Percentiles rank a stretch among this genome's conserved stretches.
phyloP scores from a whole-genome alignment of 345 rosid genomes.

The Brassica juncea region DNA sequence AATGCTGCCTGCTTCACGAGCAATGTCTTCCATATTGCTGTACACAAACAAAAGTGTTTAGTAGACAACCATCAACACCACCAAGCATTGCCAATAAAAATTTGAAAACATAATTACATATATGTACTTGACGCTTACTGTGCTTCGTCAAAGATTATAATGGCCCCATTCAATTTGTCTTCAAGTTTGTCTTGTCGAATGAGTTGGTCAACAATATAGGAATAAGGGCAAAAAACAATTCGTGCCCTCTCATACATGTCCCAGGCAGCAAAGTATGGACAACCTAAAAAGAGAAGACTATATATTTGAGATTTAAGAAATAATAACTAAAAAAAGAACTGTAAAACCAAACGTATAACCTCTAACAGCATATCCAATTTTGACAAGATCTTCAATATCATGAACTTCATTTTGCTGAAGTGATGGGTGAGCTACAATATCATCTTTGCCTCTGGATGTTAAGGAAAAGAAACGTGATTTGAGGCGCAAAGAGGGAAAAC shows the following conservation, averaged over 20 bases:
- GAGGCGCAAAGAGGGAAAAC: not conserved
- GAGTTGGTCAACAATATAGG: not conserved
- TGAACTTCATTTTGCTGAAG: not conserved
- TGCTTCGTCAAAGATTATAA: not conserved
- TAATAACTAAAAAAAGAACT: not conserved
- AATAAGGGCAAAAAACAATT: not conserved
- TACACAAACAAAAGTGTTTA: slow-evolving; percentile 18
- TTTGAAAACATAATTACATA: not conserved
- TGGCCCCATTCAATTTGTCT: not conserved
- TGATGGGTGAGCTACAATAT: not conserved
- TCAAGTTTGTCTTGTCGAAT: not conserved
- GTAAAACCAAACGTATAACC: not conserved
- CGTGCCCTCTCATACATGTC: not conserved
- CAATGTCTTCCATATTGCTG: slow-evolving; percentile 94
- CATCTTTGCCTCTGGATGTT: not conserved
- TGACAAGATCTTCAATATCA: not conserved
- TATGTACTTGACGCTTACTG: not conserved
- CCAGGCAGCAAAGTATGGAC: not conserved
- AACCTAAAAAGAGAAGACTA: not conserved
- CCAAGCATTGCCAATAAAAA: not conserved
- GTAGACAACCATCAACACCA: not conserved
- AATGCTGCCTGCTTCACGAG: slow-evolving; percentile 91
- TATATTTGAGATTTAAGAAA: not conserved
- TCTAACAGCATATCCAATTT: not conserved
- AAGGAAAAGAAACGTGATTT: not conserved